Evolutionary conservation across 306 rosid species (phyloP), one percentile per base, ranked within the genome.

Genomic region (Prunus dulcis): DNA sequence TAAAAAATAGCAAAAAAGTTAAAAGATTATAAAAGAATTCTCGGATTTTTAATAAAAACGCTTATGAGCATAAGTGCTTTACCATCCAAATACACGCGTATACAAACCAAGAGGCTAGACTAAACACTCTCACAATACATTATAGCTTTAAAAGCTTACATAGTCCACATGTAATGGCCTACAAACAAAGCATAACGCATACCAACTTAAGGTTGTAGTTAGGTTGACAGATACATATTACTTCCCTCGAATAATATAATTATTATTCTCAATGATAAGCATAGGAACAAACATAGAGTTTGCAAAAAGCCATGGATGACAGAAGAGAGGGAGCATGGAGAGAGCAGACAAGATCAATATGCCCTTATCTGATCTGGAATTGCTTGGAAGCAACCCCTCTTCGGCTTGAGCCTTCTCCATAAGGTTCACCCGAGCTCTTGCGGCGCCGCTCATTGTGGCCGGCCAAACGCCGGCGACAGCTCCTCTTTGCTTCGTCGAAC

Each of bases 401-500:
- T n/a, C 82, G 70, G 79, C 78, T 69, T 2, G 90, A 76, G 75
- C 87, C 81, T 64, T 91, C 97, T 58, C 79, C 93, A 34, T 72
- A 80, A 66, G 76, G 76, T 66, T 89, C 91, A 5, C 50, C 64
- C 12, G 77, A 23, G 79, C 78, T 85, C 80, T 87, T 93, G 73
- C 97, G 83, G 67, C 97, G 93, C 19, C 97, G 77, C 82, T 94
- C 96, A 6, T 94, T 94, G 79, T 94, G 98, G 28, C 93, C 91
- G 0, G 96, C 96, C 80, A 94, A 76, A 68, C 97, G 92, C 74
- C 89, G 76, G 20, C 98, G 89, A 67, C 98, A 94, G 77, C 98
- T 94, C 77, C 98, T 84, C 83, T 94, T 94, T 9, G 96, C 82
- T 69, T 94, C 98, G 74, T 94, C 97, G 78, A 94, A 94, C 81